A percentile compares a stretch with the other conserved stretches of the same genome.
These are phyloP conservation scores for Vitis labrusca DNA, from an alignment of 164 flowering plant genomes.

Conservation along the genomic window DNA sequence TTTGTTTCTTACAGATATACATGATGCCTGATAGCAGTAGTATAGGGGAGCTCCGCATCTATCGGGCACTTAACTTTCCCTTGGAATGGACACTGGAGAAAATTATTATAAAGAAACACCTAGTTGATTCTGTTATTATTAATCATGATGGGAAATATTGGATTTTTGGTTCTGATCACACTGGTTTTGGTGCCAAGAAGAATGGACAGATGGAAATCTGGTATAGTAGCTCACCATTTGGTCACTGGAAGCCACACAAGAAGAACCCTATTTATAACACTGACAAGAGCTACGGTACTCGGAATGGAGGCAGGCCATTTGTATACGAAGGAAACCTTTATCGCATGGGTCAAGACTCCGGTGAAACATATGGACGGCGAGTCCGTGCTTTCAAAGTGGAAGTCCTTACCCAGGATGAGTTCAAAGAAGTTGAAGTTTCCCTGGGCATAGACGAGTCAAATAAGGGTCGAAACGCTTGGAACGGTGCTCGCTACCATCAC, in stretches of 20 bases:
- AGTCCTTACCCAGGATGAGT: constrained; percentile 61
- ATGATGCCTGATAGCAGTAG: constrained; percentile 94
- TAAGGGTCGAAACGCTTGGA: constrained; percentile 83
- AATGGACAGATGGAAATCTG: constrained; percentile 90
- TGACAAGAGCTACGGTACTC: constrained; percentile 63
- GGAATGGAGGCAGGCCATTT: constrained; percentile 96
- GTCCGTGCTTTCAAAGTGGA: constrained; percentile 66
- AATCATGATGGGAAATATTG: constrained; percentile 60
- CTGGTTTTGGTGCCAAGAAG: constrained; percentile 66
- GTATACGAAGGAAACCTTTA: constrained; percentile 61
- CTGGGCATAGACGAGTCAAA: constrained; percentile 46
- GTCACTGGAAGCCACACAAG: constrained; percentile 93
- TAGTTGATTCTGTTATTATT: constrained; percentile 75
- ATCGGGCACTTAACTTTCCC: constrained; percentile 76
- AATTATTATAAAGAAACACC: constrained; percentile 71
- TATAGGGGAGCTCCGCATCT: constrained; percentile 85
- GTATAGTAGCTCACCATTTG: constrained; percentile 80
- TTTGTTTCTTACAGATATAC: constrained; percentile 61
- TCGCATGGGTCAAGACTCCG: constrained; percentile 90
- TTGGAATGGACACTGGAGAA: constrained; percentile 76
- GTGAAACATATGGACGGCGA: constrained; percentile 76
- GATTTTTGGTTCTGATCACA: constrained; percentile 94
- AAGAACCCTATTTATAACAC: constrained; percentile 74
- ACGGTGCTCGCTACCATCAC: constrained; percentile 87
- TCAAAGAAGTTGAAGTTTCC: constrained; percentile 79